Percentiles rank a stretch among this genome's conserved stretches.
phyloP scores from a whole-genome alignment of 345 rosid species.

The Hypericum androsaemum region DNA sequence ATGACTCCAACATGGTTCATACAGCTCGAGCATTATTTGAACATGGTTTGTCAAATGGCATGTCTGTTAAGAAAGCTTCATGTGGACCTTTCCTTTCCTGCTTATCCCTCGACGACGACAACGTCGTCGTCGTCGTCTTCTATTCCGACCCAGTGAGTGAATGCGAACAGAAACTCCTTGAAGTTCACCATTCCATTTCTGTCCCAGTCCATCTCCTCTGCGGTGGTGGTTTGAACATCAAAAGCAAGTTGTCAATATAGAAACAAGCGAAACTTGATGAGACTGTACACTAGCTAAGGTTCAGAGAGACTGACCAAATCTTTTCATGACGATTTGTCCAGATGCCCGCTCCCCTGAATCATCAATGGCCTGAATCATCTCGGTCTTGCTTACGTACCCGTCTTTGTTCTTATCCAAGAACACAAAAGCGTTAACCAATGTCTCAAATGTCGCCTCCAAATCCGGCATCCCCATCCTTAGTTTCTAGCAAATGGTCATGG shows the following conservation, averaged over 20 bases:
- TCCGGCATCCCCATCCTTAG: conserved; percentile 58
- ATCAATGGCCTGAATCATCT: conserved; percentile 77
- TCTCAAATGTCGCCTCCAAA: conserved; percentile 76
- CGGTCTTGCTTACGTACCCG: conserved; percentile 74
- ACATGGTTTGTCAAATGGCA: background rate
- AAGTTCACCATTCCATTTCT: conserved; percentile 83
- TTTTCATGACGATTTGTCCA: conserved; percentile 74
- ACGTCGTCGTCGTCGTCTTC: conserved; percentile 65
- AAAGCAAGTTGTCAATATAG: too few species aligned
- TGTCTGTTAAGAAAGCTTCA: background rate
- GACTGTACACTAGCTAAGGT: too few species aligned
- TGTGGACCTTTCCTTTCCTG: too few species aligned
- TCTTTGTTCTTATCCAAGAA: conserved; percentile 85
- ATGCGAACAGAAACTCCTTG: conserved; percentile 91
- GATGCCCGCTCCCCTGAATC: conserved; percentile 91
- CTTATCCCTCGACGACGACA: conserved; percentile 11
- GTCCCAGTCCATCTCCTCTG: conserved; percentile 99
- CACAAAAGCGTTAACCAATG: conserved; percentile 74
- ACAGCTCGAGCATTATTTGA: conserved; percentile 7
- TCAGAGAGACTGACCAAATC: conserved; percentile 53
- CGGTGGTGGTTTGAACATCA: conserved; percentile 8
- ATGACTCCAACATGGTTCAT: background rate
- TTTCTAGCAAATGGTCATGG: conserved; percentile 50
- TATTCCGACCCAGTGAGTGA: conserved; percentile 83
- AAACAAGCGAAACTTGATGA: too few species aligned